Evolutionary conservation across 768 basidiomycete species (phyloP), one percentile per base, ranked within the genome.

Genomic region (Leccinum ochraceum): DNA sequence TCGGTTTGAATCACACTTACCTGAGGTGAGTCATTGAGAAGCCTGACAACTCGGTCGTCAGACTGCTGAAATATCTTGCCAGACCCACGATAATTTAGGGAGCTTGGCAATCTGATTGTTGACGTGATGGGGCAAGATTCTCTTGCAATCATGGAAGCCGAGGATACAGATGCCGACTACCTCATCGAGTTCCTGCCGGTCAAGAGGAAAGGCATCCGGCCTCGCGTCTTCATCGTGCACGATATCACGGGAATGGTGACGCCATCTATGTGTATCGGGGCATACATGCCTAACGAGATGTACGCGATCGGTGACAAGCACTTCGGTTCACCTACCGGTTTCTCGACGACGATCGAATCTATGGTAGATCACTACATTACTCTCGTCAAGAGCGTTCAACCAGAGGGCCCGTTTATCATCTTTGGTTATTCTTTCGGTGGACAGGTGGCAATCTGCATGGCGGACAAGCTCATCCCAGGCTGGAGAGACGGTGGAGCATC

Each of bases 341-440:
- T 73, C 61, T 63, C 67, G 30, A 24, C 24, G 24, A 60, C 68
- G 24, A 65, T 73, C 30, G 71, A 73, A 44, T 62, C 71, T 2
- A 73, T 73, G 71, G 72, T 67, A 1, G 70, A 73, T 42, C 71
- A 73, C 58, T 73, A 73, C 53, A 73, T 73, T 54, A 59, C 70
- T 53, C 72, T 73, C 24, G 60, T 73, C 55, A 71, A 63, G 55
- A 53, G 16, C 14, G 61, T 62, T n/a, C 72, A 73, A 30, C 64
- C 71, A 3, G 51, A 66, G 24, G 71, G 71, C 26, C 71, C 71
- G 9, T 73, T 67, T 36, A 56, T 73, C 28, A 58, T 72, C 24
- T 46, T 56, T 11, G 71, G 71, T 34, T 72, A 72, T 50, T 72
- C 71, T 10, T 71, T 70, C 54, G 71, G 71, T 37, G 71, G 71